Base-by-base conservation (phyloP, 768 basidiomycete species). In the Ephemerocybe angulata region DNA sequence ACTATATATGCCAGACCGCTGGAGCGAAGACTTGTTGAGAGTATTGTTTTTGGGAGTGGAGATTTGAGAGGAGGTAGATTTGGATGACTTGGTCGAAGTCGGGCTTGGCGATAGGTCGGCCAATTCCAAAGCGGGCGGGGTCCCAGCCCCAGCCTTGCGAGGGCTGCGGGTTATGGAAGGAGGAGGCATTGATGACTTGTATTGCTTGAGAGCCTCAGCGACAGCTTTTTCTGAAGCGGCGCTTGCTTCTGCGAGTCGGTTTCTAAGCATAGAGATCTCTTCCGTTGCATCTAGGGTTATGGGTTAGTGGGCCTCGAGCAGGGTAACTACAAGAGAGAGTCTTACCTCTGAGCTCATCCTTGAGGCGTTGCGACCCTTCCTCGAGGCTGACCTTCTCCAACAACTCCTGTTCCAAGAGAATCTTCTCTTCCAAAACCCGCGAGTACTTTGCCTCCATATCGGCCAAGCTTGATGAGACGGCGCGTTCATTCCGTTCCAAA, bases 321-420 rank as follows among this genome's bases (percentile, higher is more conserved):
- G n/a, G 25, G 43, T 29, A 48, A 19, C n/a, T 55, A 46, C 10
- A 47, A 22, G 21, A 24, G 15, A 38, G 22, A 38, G 43, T 61
- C 76, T 57, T 60, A 91, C 96, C 96, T 84, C 94, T 77, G 38
- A 98, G 72, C 65, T 98, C 95, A 64, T 98, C 97, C 68, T 85
- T 93, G 56, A 96, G 67, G 42, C 97, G 82, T 70, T 98, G 97
- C 44, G 78, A 82, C 63, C 95, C 89, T 68, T 96, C 95, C 65
- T 98, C 94, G 41, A 97, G 66, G 59, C 79, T 85, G 3, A 93
- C 91, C 69, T 96, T 97, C 69, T 88, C 88, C 25, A 98, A 74
- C 29, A 98, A 76, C 63, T 99, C 97, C 60, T 98, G 93, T 69
- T 99, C 97, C 33, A 98, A 80, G 25, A 99, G 74, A 53, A 98